Evolutionary conservation across 2,329 filamentous ascomycete genomes (phyloP), one percentile per base, ranked within the genome.

Genomic region (Teratosphaeria gauchensis): DNA sequence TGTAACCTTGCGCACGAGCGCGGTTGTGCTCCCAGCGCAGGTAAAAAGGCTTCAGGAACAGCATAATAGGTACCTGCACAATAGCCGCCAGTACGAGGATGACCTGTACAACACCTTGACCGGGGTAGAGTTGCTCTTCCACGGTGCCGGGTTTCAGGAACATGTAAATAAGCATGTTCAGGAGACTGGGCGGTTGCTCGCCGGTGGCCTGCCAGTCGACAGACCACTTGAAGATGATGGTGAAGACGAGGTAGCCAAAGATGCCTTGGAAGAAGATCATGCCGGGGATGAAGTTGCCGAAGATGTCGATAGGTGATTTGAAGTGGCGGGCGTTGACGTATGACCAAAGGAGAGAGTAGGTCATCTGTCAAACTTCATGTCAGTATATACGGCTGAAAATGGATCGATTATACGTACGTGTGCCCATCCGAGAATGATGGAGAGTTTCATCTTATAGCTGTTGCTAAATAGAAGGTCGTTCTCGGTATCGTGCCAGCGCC

Each of bases 91-190:
- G 80, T 24, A 99, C 77, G 38, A 99, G 78, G 56, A 89, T 73
- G 12, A 90, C 77, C 74, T 99, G 94, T 0, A 99, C 82, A 1
- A 72, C 73, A 14, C 79, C 82, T 74, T 99, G 94, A 51, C 89
- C 89, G 24, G 78, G 72, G 73, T 96, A 99, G 4, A 99, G 80
- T 55, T 81, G 81, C 61, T 90, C 54, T 30, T 89, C 86, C 30
- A 88, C 77, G 0, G 75, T 88, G 56, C 91, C 91, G 3, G 94
- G 94, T 63, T 87, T 85, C 66, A 99, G 77, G 80, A 99, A 99
- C 95, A 99, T 99, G 82, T 96, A 96, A 70, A 99, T 99, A 70
- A 99, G 81, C 92, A 97, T 97, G 82, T 99, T 99, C 62, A 99
- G 78, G 61, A 99, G 80, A 69, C 91, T 90, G 2, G 95, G 94